These are phyloP conservation scores for Symbiodinium natans DNA, from an alignment of 73 alveolate species.

Conservation along the genomic window DNA sequence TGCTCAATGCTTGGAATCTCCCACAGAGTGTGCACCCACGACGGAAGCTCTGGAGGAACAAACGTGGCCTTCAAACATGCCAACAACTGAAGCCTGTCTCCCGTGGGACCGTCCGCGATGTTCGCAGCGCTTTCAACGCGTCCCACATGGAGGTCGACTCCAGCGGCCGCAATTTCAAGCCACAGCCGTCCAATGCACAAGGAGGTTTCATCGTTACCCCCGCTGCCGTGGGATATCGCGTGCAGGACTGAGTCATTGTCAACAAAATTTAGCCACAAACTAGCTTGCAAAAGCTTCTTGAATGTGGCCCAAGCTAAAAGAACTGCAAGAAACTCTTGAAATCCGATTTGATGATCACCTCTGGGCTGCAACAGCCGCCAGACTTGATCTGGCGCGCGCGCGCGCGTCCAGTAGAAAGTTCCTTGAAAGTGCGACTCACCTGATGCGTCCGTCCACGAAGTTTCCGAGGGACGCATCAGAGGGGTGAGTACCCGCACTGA, in stretches of 20 bases:
- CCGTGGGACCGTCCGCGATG: conserved; percentile 62
- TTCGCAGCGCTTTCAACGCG: conserved; percentile 35
- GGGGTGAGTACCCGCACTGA: conserved; percentile 5
- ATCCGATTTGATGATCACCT: conserved; percentile 27
- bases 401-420: background rate
- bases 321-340: conserved; percentile 35
- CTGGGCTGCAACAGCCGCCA: background rate
- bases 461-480: background rate
- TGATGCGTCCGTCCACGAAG: conserved; percentile 57
- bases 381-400: background rate
- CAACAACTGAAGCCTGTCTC: background rate
- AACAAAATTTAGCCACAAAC: conserved; percentile 18
- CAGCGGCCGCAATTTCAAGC: conserved; percentile 29
- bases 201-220: conserved; percentile 20
- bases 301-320: conserved; percentile 31
- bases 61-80: conserved; percentile 40
- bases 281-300: background rate
- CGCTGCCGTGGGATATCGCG: conserved; percentile 13
- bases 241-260: conserved; percentile 18
- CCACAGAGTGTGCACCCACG: conserved; percentile 28
- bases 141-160: background rate
- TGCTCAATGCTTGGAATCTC: background rate
- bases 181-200: conserved; percentile 29
- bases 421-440: conserved; percentile 23
- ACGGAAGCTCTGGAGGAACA: conserved; percentile 12